Evolutionary conservation across 2,329 filamentous ascomycete genomes (phyloP).

Genomic region (Tolypocladium inflatum): DNA sequence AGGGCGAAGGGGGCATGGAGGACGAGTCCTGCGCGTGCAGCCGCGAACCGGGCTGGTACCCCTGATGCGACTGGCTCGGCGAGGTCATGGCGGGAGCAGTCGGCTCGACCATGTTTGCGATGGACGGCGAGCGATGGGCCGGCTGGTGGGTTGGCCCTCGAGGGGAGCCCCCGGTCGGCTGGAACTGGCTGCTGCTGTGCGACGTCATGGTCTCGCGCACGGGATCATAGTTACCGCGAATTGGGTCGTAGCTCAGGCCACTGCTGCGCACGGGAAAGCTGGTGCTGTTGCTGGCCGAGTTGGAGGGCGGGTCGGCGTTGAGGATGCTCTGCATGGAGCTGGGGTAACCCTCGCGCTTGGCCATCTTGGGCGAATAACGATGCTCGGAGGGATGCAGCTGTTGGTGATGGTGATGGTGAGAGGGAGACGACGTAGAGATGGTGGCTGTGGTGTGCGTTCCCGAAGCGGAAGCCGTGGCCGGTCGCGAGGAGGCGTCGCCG

Average conservation of each 20-base stretch:
- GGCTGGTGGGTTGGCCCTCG: slow-evolving; percentile 25
- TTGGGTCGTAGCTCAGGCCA: slow-evolving; percentile 82
- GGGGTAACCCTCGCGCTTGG: slow-evolving; percentile 41
- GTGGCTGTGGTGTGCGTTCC: slow-evolving; percentile 13
- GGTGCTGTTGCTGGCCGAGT: slow-evolving; percentile 32
- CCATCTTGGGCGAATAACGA: slow-evolving; percentile 33
- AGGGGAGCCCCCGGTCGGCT: slow-evolving; percentile 39
- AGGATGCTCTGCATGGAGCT: slow-evolving; percentile 47
- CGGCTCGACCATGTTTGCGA: slow-evolving; percentile 75
- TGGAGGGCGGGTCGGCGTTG: slow-evolving; percentile 38
- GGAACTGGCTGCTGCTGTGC: slow-evolving; percentile 39
- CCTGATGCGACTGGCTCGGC: slow-evolving; percentile 17
- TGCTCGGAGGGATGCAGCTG: slow-evolving; percentile 18
- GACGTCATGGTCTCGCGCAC: slow-evolving; percentile 51
- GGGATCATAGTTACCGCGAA: slow-evolving; percentile 65
- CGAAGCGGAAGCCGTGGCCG: slow-evolving; percentile 20
- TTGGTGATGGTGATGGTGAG: slow-evolving; percentile 14
- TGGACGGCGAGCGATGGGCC: slow-evolving; percentile 61
- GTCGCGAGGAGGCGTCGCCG: slow-evolving; percentile 12
- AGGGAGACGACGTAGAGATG: slow-evolving; percentile 8
- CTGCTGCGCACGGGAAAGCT: slow-evolving; percentile 48
- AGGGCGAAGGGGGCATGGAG: slow-evolving; percentile 33
- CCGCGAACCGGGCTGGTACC: slow-evolving; percentile 19
- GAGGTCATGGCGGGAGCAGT: slow-evolving; percentile 20
- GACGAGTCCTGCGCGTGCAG: slow-evolving; percentile 22